Evolutionary conservation across 1,139 yeast genomes (phyloP), one percentile per base, ranked within the genome.

Genomic region (Eremothecium gossypii): DNA sequence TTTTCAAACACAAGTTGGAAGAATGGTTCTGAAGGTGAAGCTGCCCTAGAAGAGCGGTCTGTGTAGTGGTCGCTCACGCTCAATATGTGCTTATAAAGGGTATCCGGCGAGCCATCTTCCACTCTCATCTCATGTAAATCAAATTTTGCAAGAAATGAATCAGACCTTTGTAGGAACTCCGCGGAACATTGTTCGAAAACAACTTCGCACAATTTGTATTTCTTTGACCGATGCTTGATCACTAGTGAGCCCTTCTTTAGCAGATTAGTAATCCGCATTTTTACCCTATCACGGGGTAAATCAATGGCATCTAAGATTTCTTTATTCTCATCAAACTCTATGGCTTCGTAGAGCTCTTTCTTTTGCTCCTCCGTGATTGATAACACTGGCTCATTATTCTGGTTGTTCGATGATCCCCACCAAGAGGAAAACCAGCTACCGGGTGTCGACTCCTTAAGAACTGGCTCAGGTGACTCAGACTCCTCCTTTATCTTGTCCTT

Each of bases 341-440:
- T 91, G 0, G 96, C 95, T 48, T 86, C 95, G 57, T 86, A 89
- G 11, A 91, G 70, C 43, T 93, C 98, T 57, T 86, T 71, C 49
- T 80, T 69, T 53, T 83, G 91, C 47, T 80, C 86, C 20, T 79
- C 83, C 1, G 78, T 69, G 52, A 81, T 64, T 9, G 66, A 64
- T 28, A 71, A 51, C 9, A 60, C 62, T n/a, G 59, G 57, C 8
- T 61, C 63, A 7, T 55, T 58, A 2, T 51, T 55, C 8, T 52
- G 44, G 20, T 58, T 48, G 4, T 47, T 36, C 2, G 49, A 47
- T 1, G 66, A 66, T 32, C 70, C 61, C 81, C 83, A 76, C 81
- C 83, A 77, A 4, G 77, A 68, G 0, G 79, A 69, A 41, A 77
- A 60, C 83, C 83, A 77, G 1, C 81, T 77, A 8, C 60, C 56